A percentile compares a stretch with the other conserved stretches of the same genome.
Evolutionary conservation across 805 yeast species (phyloP).

Genomic region (Komagataella phaffii): DNA sequence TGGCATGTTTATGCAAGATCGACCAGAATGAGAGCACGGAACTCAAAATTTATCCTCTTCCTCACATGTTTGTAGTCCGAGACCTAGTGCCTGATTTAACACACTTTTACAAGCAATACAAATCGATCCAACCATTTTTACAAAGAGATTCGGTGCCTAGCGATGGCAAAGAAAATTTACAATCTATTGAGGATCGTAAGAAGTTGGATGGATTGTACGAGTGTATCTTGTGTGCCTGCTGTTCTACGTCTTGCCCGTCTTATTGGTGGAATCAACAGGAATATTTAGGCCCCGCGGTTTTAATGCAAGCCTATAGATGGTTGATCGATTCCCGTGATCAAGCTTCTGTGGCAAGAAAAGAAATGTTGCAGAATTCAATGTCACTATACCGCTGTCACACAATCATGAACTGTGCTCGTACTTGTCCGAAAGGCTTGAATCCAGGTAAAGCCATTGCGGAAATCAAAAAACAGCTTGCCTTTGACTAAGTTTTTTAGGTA

Average conservation of each 20-base stretch:
- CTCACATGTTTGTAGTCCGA: slow-evolving; percentile 95
- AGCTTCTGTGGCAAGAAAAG: slow-evolving; percentile 69
- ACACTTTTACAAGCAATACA: slow-evolving; percentile 95
- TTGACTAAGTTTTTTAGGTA: slow-evolving; percentile 29
- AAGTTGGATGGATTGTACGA: slow-evolving; percentile 95
- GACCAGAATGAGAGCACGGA: slow-evolving; percentile 67
- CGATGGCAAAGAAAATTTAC: slow-evolving; percentile 89
- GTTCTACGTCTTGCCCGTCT: slow-evolving; percentile 97
- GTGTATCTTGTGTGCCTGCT: slow-evolving; percentile 96
- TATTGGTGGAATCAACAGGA: slow-evolving; percentile 99
- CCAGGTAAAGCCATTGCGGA: slow-evolving; percentile 97
- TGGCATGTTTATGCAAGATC: slow-evolving; percentile 92
- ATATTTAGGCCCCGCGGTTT: slow-evolving; percentile 96
- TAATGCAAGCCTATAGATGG: slow-evolving; percentile 99
- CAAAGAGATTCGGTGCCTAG: slow-evolving; percentile 71
- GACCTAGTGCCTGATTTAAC: slow-evolving; percentile 97
- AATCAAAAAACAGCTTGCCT: slow-evolving; percentile 87
- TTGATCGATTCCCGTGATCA: slow-evolving; percentile 93
- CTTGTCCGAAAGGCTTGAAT: slow-evolving; percentile 96
- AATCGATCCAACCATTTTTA: slow-evolving; percentile 92
- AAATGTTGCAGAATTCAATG: slow-evolving; percentile 93
- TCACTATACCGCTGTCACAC: slow-evolving; percentile 97
- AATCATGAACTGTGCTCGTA: slow-evolving; percentile 95
- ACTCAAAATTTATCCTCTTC: slow-evolving; percentile 87
- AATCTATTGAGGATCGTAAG: slow-evolving; percentile 83